Evolutionary conservation across 2,329 filamentous ascomycete genomes (phyloP), one percentile per base, ranked within the genome.

Genomic region (Venturia effusa): DNA sequence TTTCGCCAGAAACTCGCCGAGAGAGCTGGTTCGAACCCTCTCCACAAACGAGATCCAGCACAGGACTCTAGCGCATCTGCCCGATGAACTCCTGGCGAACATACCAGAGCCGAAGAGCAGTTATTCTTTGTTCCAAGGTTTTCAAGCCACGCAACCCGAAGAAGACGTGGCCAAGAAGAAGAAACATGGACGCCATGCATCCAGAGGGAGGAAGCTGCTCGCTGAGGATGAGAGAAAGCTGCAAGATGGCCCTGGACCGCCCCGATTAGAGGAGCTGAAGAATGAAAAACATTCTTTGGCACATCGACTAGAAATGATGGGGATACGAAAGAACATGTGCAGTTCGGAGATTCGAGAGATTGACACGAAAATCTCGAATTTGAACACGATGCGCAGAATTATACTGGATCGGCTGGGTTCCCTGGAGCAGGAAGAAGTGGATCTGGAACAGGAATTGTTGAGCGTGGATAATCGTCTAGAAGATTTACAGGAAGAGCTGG

Each of bases 101-200:
- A 93, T 97, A 61, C 94, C 94, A 69, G 91, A 96, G 66, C 84
- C 88, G 72, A 86, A 88, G 27, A 95, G 90, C 75, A 81, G 86
- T 19, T 99, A 96, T 78, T 97, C 92, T 48, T 81, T 99, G 55
- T 97, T 99, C 75, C 90, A 99, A 75, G 94, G 94, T 68, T 99
- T 99, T 75, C 88, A 96, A 77, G 94, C 93, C 59, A 92, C 87
- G 67, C 81, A 96, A 67, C 92, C 92, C 2, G 89, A 94, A 64
- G 77, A 81, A 59, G 79, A 78, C 63, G 75, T 72, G 62, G 84
- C 88, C 67, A 87, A 88, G 73, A 89, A 88, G 73, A 84, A 68
- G 59, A 71, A 85, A 69, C 84, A 83, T 68, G 78, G 87, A 62
- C 84, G 89, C 69, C 85, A 86, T 66, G 83, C 85, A 51, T 90